These are phyloP conservation scores for Fraxinus cuspidata DNA, from an alignment of 257 asterid species.

Conservation along the genomic window DNA sequence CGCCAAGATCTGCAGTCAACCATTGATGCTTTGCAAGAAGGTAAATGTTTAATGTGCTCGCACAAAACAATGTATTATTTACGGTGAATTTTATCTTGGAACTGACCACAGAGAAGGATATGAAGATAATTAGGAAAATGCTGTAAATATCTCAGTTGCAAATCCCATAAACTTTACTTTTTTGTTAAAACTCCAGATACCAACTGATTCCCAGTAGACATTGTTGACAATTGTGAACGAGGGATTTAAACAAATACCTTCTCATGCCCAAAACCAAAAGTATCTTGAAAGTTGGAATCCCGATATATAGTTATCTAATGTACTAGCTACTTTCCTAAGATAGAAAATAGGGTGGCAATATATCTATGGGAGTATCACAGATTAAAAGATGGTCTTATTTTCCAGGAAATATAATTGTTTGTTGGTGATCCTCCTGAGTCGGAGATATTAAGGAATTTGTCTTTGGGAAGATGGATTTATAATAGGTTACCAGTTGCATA, in stretches of 20 bases:
- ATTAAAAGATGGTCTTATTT: neutral
- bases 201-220: neutral
- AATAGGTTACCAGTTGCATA: neutral
- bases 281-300: neutral
- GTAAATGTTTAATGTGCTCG: constrained; percentile 32
- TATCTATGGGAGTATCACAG: neutral
- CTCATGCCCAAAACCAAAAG: neutral
- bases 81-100: neutral
- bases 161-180: neutral
- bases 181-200: neutral
- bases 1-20: constrained; percentile 87
- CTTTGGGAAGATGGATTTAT: neutral
- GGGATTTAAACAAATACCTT: neutral
- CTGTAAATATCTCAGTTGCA: neutral
- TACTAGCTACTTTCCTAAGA: neutral
- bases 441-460: neutral
- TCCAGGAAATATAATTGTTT: neutral
- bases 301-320: neutral
- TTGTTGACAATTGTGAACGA: neutral
- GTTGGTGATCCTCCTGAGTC: neutral
- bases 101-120: constrained; percentile 7
- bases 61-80: neutral
- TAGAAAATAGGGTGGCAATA: neutral
- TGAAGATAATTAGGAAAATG: neutral
- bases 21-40: constrained; percentile 88